phyloP scores from a whole-genome alignment of 108 stramenopile species.

The Cyclostephanos tholiformis region DNA sequence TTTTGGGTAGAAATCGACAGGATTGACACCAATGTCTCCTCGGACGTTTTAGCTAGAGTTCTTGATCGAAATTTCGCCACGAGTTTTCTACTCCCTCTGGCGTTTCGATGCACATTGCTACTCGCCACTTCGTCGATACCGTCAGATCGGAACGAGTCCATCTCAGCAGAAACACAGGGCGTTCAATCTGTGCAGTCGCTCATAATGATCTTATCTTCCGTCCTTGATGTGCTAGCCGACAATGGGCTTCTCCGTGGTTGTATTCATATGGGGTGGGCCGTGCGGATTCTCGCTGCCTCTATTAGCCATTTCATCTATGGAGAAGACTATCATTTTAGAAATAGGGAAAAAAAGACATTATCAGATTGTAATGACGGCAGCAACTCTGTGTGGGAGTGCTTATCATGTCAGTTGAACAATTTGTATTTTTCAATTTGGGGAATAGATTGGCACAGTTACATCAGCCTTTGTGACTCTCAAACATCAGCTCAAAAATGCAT shows the following conservation, averaged over 20 bases:
- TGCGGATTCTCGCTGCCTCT: slow-evolving; percentile 33
- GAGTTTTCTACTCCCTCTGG: slow-evolving; percentile 31
- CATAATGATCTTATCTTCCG: slow-evolving; percentile 29
- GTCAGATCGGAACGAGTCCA: not conserved
- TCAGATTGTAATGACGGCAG: slow-evolving; percentile 6
- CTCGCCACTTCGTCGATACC: slow-evolving; percentile 10
- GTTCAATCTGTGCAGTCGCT: slow-evolving; percentile 21
- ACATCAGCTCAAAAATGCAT: slow-evolving; percentile 14
- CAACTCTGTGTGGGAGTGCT: slow-evolving; percentile 26
- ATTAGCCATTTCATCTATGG: slow-evolving; percentile 20
- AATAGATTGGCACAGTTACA: slow-evolving; percentile 10
- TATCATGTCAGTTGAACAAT: slow-evolving; percentile 23
- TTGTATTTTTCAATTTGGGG: slow-evolving; percentile 33
- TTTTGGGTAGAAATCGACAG: slow-evolving; percentile 45
- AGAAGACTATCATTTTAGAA: slow-evolving; percentile 14
- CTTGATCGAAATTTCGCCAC: slow-evolving; percentile 30
- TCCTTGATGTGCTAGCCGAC: slow-evolving; percentile 31
- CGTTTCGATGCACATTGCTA: slow-evolving; percentile 31
- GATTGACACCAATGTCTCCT: slow-evolving; percentile 4
- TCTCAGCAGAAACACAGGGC: not conserved
- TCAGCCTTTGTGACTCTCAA: not conserved
- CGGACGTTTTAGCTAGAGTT: slow-evolving; percentile 27
- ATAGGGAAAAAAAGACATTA: not conserved
- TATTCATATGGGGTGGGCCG: slow-evolving; percentile 40
- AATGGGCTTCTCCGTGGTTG: slow-evolving; percentile 31